Conservation (phyloP, 2,329 filamentous ascomycete species). For the Fusarium brevicatenulatum region DNA sequence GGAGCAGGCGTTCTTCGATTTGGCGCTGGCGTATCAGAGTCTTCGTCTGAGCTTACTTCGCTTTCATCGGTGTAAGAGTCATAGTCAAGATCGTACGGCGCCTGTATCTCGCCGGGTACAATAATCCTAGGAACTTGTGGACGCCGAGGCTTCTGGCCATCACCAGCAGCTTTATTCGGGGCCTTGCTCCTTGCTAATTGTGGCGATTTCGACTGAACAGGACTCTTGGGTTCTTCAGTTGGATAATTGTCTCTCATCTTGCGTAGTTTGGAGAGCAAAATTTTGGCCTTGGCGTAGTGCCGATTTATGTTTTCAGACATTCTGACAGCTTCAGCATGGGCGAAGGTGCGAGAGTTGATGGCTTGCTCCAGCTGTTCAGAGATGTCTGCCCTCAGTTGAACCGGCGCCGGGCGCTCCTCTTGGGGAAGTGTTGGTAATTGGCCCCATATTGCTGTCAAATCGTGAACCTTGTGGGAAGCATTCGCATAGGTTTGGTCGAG, state of each 20-base stretch:
- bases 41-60: slow-evolving; percentile 63
- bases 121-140: slow-evolving; percentile 67
- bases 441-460: slow-evolving; percentile 67
- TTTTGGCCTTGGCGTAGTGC: slow-evolving; percentile 69
- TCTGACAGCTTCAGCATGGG: slow-evolving; percentile 70
- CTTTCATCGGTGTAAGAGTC: slow-evolving; percentile 65
- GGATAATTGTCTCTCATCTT: slow-evolving; percentile 71
- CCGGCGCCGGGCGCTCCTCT: slow-evolving; percentile 59
- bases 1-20: slow-evolving; percentile 50
- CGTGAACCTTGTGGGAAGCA: slow-evolving; percentile 64
- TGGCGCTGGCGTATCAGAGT: slow-evolving; percentile 55
- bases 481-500: slow-evolving; percentile 69
- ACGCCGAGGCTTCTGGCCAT: slow-evolving; percentile 58
- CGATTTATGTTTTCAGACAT: slow-evolving; percentile 72
- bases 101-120: slow-evolving; percentile 72
- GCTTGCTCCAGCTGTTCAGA: slow-evolving; percentile 66
- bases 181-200: slow-evolving; percentile 62
- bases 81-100: slow-evolving; percentile 72
- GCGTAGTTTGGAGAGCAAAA: slow-evolving; percentile 67
- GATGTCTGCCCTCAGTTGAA: slow-evolving; percentile 67
- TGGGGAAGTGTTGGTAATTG: slow-evolving; percentile 61
- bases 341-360: slow-evolving; percentile 65
- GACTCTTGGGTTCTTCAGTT: slow-evolving; percentile 63
- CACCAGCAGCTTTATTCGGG: slow-evolving; percentile 54
- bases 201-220: slow-evolving; percentile 63